phyloP scores from a whole-genome alignment of 768 basidiomycete species.

The Tephrocybe sp. region DNA sequence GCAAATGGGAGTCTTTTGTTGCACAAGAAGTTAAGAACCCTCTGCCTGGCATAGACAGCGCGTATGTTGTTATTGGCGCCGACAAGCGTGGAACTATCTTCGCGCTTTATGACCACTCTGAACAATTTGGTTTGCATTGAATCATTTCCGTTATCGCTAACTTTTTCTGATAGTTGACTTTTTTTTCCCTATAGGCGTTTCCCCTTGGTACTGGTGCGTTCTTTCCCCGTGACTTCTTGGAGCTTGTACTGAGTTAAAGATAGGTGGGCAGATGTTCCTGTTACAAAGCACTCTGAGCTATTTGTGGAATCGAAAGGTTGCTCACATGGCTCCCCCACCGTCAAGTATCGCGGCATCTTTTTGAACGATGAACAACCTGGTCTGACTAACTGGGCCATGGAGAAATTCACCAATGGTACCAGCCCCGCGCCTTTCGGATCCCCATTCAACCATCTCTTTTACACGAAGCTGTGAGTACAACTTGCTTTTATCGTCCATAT shows the following conservation, averaged over 20 bases:
- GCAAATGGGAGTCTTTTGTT: conserved; percentile 66
- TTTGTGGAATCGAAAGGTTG: conserved; percentile 44
- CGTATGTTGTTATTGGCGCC: conserved; percentile 65
- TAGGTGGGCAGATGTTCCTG: conserved; percentile 77
- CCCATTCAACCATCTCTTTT: conserved; percentile 64
- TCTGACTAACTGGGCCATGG: conserved; percentile 66
- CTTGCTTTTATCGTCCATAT: background rate
- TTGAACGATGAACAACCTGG: conserved; percentile 77
- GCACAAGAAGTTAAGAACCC: conserved; percentile 51
- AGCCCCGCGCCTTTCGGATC: conserved; percentile 44
- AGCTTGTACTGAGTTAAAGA: conserved; percentile 1
- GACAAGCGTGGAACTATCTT: conserved; percentile 71
- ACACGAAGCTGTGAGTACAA: conserved; percentile 45
- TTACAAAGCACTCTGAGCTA: conserved; percentile 46
- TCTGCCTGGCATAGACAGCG: conserved; percentile 52
- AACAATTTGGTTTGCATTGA: conserved; percentile 54
- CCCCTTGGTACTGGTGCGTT: conserved; percentile 64
- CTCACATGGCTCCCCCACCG: conserved; percentile 61
- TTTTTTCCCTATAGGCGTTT: conserved; percentile 42
- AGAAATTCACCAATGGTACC: conserved; percentile 65
- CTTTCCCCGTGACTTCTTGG: background rate
- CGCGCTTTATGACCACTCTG: conserved; percentile 63
- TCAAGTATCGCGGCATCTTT: conserved; percentile 72
- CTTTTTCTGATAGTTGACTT: background rate
- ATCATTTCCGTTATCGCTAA: background rate